Base-by-base conservation (phyloP, 2,329 filamentous ascomycete genomes). In the Leptosphaerulina australis region DNA sequence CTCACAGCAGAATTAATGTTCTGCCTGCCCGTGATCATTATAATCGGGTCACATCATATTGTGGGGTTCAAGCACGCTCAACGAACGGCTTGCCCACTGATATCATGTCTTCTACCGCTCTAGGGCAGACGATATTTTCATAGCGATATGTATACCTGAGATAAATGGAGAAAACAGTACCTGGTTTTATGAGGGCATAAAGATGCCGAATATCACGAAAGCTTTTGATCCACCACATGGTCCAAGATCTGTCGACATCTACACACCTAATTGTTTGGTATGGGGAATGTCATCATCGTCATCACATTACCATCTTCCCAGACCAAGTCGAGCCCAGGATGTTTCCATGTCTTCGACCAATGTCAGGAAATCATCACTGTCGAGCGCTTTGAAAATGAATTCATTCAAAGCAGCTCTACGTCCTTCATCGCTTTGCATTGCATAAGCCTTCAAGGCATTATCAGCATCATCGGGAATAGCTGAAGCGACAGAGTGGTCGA, bases 321-420 rank as follows among this genome's bases (percentile, higher is more conserved):
- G 53, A 3, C 53, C 60, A 28, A 64, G 50, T 15, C 62, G 57
- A 5, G 59, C 70, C 81, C 80, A 83, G 53, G 77, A 75, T 10
- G 68, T 68, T 40, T 77, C 76, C 35, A 80, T 72, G 62, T 83
- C 79, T 51, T 79, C 71, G 40, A 79, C 78, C n/a, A 83, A 64
- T 14, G 72, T 75, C 5, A 79, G 46, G 51, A 84, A 83, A 15
- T 76, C 70, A 3, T 77, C 70, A 52, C 80, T 76, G 21, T 79
- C 72, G 3, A 83, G 70, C 48, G 76, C 74, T n/a, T 74, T 71
- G 28, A 78, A 71, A 44, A 84, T 77, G 55, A 81, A 81, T 18
- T 78, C 68, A 43, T 81, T 78, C 14, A 83, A 60, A 9, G 74
- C 67, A 8, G 64, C 62, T 36, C 71, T 66, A 6, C 81, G 73